Conservation (phyloP, 768 basidiomycete genomes). For the Suillus lakei region DNA sequence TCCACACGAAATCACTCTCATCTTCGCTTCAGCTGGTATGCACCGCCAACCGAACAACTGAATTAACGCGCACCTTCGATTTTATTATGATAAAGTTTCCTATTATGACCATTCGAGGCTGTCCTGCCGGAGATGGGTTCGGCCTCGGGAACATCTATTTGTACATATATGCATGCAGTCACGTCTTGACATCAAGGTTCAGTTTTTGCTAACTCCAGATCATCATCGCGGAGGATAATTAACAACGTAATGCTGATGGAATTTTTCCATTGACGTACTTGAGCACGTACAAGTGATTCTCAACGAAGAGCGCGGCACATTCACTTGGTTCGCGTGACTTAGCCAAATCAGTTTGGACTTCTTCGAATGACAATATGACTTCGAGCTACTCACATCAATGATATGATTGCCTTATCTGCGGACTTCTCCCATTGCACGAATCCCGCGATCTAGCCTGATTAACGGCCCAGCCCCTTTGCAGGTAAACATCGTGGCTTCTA, state of each 20-base stretch:
- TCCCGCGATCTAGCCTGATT: slow-evolving; percentile 59
- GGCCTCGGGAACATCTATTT: slow-evolving; percentile 25
- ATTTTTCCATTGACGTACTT: slow-evolving; percentile 38
- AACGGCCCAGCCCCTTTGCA: slow-evolving; percentile 51
- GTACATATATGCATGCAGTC: slow-evolving; percentile 38
- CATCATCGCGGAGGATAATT: slow-evolving; percentile 26
- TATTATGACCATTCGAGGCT: slow-evolving; percentile 5
- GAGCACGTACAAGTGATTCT: slow-evolving; percentile 30
- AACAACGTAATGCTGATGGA: slow-evolving; percentile 39
- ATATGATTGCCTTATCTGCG: slow-evolving; percentile 35
- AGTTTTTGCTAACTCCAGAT: slow-evolving; percentile 21
- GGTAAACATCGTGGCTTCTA: slow-evolving; percentile 30
- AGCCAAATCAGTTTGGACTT: slow-evolving; percentile 29
- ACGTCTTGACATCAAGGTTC: slow-evolving; percentile 12
- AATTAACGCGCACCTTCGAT: slow-evolving; percentile 15
- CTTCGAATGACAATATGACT: slow-evolving; percentile 22
- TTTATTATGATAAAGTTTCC: slow-evolving; percentile 9
- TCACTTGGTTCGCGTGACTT: slow-evolving; percentile 33
- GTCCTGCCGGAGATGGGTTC: slow-evolving; percentile 10
- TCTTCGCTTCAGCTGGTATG: slow-evolving; percentile 42
- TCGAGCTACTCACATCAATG: slow-evolving; percentile 14
- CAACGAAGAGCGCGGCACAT: slow-evolving; percentile 19
- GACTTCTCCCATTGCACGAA: slow-evolving; percentile 55
- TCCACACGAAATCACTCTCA: slow-evolving; percentile 12
- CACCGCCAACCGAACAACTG: slow-evolving; percentile 34